Evolutionary conservation across 176 grass and related monocot genomes (phyloP).

Genomic region (Cymbopogon citratus): DNA sequence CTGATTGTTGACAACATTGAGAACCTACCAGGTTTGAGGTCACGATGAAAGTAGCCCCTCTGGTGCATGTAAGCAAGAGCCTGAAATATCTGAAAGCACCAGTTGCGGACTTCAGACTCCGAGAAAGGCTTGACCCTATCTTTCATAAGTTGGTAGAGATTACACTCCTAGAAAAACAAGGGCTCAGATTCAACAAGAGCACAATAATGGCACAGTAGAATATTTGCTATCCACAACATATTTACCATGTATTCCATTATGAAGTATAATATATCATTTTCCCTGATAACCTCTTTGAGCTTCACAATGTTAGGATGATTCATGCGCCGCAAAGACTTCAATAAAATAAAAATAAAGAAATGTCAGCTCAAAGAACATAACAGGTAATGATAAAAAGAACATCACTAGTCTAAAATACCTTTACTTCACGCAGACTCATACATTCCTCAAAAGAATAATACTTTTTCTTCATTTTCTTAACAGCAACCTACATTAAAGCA

Average conservation of each 20-base stretch:
- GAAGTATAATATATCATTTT: constrained; percentile 84
- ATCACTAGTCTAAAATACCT: constrained; percentile 44
- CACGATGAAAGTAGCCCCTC: constrained; percentile 97
- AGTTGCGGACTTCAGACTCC: constrained; percentile 81
- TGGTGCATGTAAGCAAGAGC: constrained; percentile 98
- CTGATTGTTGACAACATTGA: not conserved
- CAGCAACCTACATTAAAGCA: constrained; percentile 62
- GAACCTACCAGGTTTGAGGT: constrained; percentile 83
- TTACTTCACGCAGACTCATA: constrained; percentile 91
- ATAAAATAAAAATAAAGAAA: not conserved
- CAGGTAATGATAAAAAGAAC: not conserved
- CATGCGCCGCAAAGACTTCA: constrained; percentile 88
- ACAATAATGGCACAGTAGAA: not conserved
- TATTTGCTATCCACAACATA: constrained; percentile 9
- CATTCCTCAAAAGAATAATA: constrained; percentile 99
- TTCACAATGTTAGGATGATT: constrained; percentile 98
- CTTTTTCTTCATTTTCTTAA: constrained; percentile 99
- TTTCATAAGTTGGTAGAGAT: constrained; percentile 99
- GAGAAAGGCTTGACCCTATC: constrained; percentile 77
- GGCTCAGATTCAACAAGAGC: constrained; percentile 25
- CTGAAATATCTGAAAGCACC: constrained; percentile 98
- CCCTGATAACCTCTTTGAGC: constrained; percentile 96
- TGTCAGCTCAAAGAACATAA: constrained; percentile 19
- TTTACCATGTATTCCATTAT: constrained; percentile 99
- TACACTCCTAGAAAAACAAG: constrained; percentile 63